phyloP scores from a whole-genome alignment of 352 stramenopile genomes.

The Globisporangium canariense region DNA sequence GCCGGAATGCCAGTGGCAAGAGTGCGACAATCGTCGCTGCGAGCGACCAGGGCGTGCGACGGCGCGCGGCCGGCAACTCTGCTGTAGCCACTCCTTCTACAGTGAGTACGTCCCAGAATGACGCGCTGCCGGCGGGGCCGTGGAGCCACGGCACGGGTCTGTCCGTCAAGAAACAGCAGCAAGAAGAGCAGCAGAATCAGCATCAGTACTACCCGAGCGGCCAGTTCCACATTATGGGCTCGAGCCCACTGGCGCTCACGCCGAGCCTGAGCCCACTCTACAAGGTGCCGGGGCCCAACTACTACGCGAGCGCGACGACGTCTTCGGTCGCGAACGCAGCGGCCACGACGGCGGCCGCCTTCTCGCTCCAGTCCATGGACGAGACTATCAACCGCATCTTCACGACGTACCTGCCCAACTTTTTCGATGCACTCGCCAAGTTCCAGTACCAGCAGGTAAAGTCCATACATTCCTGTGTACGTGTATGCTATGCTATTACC shows the following conservation, averaged over 20 bases:
- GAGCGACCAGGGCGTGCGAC: constrained; percentile 15
- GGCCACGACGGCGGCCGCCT: constrained; percentile 10
- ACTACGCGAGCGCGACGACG: constrained; percentile 12
- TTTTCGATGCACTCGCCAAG: constrained; percentile 59
- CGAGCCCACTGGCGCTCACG: constrained; percentile 41
- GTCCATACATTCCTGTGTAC: background rate
- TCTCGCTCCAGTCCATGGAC: constrained; percentile 25
- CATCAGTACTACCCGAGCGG: constrained; percentile 32
- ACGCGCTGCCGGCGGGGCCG: background rate
- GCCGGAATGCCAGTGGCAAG: constrained; percentile 4
- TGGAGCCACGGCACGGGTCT: constrained; percentile 17
- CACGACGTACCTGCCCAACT: constrained; percentile 47
- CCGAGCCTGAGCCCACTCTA: constrained; percentile 45
- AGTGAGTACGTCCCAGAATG: background rate
- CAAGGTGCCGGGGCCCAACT: constrained; percentile 24
- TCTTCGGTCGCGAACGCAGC: constrained; percentile 20
- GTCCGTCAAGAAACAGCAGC: constrained; percentile 1
- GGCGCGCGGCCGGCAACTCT: background rate
- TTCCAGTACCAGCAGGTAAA: constrained; percentile 58
- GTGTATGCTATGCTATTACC: background rate
- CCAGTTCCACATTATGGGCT: constrained; percentile 27
- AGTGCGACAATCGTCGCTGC: background rate
- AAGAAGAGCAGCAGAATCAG: background rate
- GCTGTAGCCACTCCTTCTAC: background rate
- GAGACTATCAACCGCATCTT: constrained; percentile 47